Percentiles rank a stretch among this genome's conserved stretches.
Conservation (phyloP, 345 rosid genomes). For the Rhizophora mangle region DNA sequence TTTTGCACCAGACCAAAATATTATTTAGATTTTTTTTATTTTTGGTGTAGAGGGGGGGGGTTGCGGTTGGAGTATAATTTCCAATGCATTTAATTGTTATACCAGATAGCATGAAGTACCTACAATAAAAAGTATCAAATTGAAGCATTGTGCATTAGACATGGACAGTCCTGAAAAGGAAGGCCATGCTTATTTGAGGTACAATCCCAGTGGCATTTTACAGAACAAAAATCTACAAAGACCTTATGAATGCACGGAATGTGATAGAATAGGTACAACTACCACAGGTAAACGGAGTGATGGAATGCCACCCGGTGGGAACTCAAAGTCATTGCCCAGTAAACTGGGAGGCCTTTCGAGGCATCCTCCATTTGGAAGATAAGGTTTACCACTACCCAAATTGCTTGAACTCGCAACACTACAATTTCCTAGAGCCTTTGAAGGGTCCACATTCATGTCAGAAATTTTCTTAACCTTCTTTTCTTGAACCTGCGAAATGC, state of each 20-base stretch:
- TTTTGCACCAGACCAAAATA: not conserved
- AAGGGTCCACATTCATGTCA: conserved; percentile 71
- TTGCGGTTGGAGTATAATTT: not conserved
- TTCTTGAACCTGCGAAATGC: conserved; percentile 71
- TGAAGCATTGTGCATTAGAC: not conserved
- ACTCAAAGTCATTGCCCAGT: conserved; percentile 46
- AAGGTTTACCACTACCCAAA: conserved; percentile 33
- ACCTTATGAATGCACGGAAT: conserved; percentile 2
- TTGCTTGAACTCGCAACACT: conserved; percentile 41
- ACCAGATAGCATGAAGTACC: not conserved
- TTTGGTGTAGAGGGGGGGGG: not conserved
- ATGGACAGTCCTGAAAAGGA: too few relatives aligned
- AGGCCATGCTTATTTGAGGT: not conserved
- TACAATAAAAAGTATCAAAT: not conserved
- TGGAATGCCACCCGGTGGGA: conserved; percentile 62
- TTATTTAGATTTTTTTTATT: not conserved
- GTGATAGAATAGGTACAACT: conserved; percentile 46
- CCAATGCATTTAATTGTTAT: not conserved
- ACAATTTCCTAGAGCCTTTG: conserved; percentile 45
- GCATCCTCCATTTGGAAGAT: conserved; percentile 56
- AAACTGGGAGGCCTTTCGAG: conserved; percentile 29
- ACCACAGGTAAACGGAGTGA: conserved; percentile 85
- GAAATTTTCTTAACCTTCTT: conserved; percentile 84
- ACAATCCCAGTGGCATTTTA: not conserved
- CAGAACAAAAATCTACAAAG: not conserved